These are phyloP conservation scores for Maudiozyma saulgeensis DNA, from an alignment of 805 yeast species.

Conservation along the genomic window DNA sequence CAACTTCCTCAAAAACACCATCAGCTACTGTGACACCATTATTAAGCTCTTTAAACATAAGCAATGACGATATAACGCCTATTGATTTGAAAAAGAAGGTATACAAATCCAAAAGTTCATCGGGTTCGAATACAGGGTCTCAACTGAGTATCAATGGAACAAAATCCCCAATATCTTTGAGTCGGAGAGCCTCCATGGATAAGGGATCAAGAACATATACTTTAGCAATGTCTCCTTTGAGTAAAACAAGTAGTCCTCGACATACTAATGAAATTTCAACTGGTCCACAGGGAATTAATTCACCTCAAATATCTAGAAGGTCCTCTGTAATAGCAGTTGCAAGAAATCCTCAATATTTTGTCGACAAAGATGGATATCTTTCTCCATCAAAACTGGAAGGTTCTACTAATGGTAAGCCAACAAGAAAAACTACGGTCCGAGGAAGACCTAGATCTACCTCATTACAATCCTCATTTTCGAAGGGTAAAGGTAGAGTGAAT, in stretches of 20 bases:
- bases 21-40: conserved; percentile 1
- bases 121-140: neutral
- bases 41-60: conserved; percentile 1
- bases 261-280: neutral
- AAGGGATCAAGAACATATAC: neutral
- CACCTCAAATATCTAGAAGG: conserved; percentile 10
- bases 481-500: neutral
- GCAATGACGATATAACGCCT: conserved; percentile 2
- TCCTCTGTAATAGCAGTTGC: conserved; percentile 1
- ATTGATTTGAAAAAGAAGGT: conserved; percentile 1
- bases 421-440: conserved; percentile 1
- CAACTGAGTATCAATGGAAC: conserved; percentile 1
- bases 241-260: conserved; percentile 4
- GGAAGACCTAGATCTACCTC: conserved; percentile 28
- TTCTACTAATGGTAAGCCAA: neutral
- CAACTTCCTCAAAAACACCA: conserved; percentile 1
- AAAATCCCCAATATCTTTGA: conserved; percentile 11
- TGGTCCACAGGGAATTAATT: conserved; percentile 1
- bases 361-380: neutral
- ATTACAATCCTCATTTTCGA: conserved; percentile 18
- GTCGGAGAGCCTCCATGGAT: conserved; percentile 18
- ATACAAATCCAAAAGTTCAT: neutral
- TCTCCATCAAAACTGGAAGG: neutral
- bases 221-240: conserved; percentile 1
- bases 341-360: neutral